Base-by-base conservation (phyloP, 2,329 filamentous ascomycete genomes). In the Penicillium sp. region DNA sequence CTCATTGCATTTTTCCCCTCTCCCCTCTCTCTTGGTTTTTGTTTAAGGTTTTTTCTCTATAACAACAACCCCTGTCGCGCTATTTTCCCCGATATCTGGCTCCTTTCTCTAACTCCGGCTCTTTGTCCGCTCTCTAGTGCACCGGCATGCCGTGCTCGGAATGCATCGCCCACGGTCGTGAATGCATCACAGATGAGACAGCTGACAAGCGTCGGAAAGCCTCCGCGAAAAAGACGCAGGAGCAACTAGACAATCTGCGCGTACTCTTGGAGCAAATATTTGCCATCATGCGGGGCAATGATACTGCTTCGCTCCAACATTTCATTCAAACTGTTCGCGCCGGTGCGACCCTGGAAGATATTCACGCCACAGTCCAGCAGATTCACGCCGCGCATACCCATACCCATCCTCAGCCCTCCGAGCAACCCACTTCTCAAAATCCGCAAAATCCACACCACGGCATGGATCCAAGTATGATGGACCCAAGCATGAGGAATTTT, bases 131-230 rank as follows among this genome's bases (percentile, higher is more conserved):
- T 24, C 5, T 52, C 31, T 55, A 73, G 71, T 73, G 71, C 54
- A 69, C 60, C 54, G 63, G 62, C 6, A 57, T 60, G 42, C 70
- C 71, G 19, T 75, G 72, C 47, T 51, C 65, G 13, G 71, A 74
- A 68, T 75, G 72, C 45, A 42, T 59, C 16, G 51, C 65, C 8
- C 72, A 74, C 52, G 55, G 54, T 29, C 67, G 71, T 31, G 63
- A 68, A 14, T 75, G 72, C 49, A 16, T 71, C 33, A 67, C 71
- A 60, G 67, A 75, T 49, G 66, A 72, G 54, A 47, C 49, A 46
- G 62, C 68, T 49, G 72, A 75, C 52, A 73, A 64, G 56, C 72
- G 72, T 14, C 72, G 72, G 37, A 75, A 75, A 54, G 66, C 67
- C 11, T 59, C 65, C 5, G 66, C 63, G 13, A 66, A 64, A 43